Percentiles rank a stretch among this genome's conserved stretches.
These are phyloP conservation scores for Pharnaceum exiguum DNA, from an alignment of 148 eudicot genomes.

Conservation along the genomic window DNA sequence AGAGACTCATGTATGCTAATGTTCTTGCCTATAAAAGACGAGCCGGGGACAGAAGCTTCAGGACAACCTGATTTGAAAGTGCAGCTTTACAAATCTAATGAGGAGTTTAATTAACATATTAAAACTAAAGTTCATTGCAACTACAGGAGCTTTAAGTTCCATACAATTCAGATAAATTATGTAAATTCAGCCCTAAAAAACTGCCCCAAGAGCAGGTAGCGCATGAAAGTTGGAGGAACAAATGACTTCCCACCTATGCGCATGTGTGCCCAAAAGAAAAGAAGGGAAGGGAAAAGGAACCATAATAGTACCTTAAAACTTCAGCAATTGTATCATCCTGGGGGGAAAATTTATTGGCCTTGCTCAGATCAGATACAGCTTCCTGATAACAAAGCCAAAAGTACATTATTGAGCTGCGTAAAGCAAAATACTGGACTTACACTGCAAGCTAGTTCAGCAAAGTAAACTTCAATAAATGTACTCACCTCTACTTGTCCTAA, in stretches of 20 bases:
- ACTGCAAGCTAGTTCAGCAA: slow-evolving; percentile 4
- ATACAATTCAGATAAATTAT: no score
- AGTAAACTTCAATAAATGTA: slow-evolving; percentile 4
- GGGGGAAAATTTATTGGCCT: slow-evolving; percentile 85
- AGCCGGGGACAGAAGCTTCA: no score
- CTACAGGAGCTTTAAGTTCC: no score
- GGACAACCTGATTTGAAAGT: no score
- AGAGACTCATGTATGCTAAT: no score
- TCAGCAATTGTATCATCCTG: slow-evolving; percentile 90
- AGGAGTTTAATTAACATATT: no score
- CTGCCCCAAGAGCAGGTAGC: no score
- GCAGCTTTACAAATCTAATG: no score
- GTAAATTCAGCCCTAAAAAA: no score
- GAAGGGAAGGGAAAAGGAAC: neutral
- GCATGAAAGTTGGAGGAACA: neutral
- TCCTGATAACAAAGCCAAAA: slow-evolving; percentile 34
- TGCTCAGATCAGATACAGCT: slow-evolving; percentile 73
- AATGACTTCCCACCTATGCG: neutral
- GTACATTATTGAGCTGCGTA: neutral
- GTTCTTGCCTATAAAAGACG: no score
- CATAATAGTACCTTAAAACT: slow-evolving; percentile 55
- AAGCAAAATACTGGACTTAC: slow-evolving; percentile 8
- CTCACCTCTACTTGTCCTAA: slow-evolving; percentile 70
- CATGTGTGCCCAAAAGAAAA: neutral
- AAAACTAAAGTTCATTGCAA: no score